These are phyloP conservation scores for Colletotrichum orbiculare DNA, from an alignment of 2,329 filamentous ascomycete species.

Conservation along the genomic window DNA sequence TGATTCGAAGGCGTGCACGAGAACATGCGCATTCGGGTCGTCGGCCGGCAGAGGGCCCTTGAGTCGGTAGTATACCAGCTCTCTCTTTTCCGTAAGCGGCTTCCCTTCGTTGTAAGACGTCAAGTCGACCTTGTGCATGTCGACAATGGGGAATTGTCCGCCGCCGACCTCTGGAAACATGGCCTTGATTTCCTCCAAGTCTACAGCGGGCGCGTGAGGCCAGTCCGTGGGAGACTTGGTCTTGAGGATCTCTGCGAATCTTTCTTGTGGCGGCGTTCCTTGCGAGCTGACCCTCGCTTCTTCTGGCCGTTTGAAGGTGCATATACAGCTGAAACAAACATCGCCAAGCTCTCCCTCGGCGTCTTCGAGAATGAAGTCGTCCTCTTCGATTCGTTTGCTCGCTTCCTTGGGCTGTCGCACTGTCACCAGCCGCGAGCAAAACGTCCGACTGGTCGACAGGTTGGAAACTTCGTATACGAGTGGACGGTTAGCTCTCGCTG, in stretches of 20 bases:
- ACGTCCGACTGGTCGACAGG: conserved; percentile 58
- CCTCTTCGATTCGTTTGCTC: conserved; percentile 15
- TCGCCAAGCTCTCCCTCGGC: conserved; percentile 50
- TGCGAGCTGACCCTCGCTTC: conserved; percentile 51
- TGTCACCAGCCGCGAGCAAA: conserved; percentile 61
- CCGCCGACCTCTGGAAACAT: conserved; percentile 50
- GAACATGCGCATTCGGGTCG: conserved; percentile 57
- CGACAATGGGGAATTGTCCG: conserved; percentile 60
- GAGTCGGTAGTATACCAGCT: conserved; percentile 62
- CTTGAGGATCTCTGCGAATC: conserved; percentile 55
- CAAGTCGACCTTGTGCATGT: conserved; percentile 68
- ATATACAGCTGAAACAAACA: conserved; percentile 62
- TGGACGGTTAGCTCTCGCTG: conserved; percentile 59
- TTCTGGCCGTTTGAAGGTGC: conserved; percentile 61
- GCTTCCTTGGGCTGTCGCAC: conserved; percentile 46
- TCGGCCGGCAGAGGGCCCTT: conserved; percentile 53
- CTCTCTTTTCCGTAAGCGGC: conserved; percentile 56
- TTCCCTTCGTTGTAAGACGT: conserved; percentile 53
- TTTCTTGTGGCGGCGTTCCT: conserved; percentile 52
- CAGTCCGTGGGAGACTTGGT: conserved; percentile 52
- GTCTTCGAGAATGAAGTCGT: conserved; percentile 45
- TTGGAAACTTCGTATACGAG: conserved; percentile 63
- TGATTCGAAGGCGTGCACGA: conserved; percentile 61
- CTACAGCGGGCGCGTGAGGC: conserved; percentile 57
- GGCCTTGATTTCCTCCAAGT: conserved; percentile 54